Conservation (phyloP, 306 rosid species). For the Malus sieversii region DNA sequence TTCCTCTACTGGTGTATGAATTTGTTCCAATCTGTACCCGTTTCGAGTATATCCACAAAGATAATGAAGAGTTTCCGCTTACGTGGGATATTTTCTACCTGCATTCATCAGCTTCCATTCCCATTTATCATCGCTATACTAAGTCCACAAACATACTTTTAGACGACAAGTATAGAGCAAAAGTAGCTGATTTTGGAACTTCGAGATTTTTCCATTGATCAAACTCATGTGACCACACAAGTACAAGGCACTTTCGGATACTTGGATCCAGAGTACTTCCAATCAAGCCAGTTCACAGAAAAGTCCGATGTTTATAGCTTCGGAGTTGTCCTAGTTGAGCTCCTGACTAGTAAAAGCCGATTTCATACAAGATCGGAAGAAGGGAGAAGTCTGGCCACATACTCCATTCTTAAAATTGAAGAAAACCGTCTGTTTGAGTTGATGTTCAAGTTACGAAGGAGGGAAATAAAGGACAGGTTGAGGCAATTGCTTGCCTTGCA, state of each 20-base stretch:
- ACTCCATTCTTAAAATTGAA: not conserved
- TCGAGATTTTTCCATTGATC: slow-evolving; percentile 15
- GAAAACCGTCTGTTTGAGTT: not conserved
- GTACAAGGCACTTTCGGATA: slow-evolving; percentile 23
- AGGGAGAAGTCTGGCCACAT: not conserved
- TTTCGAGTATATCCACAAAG: not conserved
- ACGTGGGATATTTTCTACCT: not conserved
- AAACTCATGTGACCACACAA: slow-evolving; percentile 15
- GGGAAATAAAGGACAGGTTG: not conserved
- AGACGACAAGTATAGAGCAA: slow-evolving; percentile 19
- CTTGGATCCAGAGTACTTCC: slow-evolving; percentile 22
- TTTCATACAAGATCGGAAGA: not conserved
- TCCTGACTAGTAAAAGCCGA: slow-evolving; percentile 10
- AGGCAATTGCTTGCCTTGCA: not conserved
- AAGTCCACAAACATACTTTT: slow-evolving; percentile 18
- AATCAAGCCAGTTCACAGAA: slow-evolving; percentile 8
- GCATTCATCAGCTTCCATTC: not conserved
- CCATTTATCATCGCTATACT: slow-evolving; percentile 12
- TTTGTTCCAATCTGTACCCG: slow-evolving; percentile 11
- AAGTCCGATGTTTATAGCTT: slow-evolving; percentile 18
- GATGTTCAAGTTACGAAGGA: not conserved
- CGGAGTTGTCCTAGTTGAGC: slow-evolving; percentile 15
- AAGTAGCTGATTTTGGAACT: slow-evolving; percentile 19
- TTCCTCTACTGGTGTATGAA: slow-evolving; percentile 13
- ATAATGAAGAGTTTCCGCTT: slow-evolving; percentile 6